phyloP scores from a whole-genome alignment of 768 basidiomycete species.

The Leccinum aurantiacum region DNA sequence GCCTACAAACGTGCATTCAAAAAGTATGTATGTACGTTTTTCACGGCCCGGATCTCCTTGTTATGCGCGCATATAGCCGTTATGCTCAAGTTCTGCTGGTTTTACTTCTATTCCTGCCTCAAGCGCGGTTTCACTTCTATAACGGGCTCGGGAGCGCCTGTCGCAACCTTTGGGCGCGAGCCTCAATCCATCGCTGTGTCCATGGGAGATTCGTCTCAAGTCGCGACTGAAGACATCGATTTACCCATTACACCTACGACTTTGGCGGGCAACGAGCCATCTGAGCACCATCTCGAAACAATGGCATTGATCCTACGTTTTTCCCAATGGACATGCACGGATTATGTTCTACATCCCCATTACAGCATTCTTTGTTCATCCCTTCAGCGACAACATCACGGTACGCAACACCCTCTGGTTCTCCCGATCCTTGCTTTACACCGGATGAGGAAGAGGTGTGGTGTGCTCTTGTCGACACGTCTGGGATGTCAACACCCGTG shows the following conservation, averaged over 20 bases:
- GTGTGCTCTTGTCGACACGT: conserved; percentile 18
- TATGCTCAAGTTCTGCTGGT: no score
- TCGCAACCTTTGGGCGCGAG: neutral
- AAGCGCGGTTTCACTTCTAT: neutral
- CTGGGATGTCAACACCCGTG: conserved; percentile 14
- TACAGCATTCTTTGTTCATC: neutral
- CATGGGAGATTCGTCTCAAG: neutral
- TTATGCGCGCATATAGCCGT: neutral
- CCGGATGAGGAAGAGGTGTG: conserved; percentile 26
- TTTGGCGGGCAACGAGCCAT: neutral
- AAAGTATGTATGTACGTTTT: conserved; percentile 3
- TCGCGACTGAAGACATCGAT: neutral
- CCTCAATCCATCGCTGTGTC: neutral
- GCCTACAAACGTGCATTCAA: neutral
- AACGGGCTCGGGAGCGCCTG: neutral
- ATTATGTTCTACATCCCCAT: neutral
- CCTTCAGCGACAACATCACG: neutral
- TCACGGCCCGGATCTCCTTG: neutral
- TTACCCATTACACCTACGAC: neutral
- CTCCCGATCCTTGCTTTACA: neutral
- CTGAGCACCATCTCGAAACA: neutral
- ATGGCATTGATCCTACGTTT: neutral
- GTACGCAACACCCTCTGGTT: conserved; percentile 14
- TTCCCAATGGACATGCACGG: neutral
- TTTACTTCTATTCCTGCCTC: no score